Evolutionary conservation across 371 early-diverging fungal species (phyloP).

Genomic region (Saksenaea oblongispora): DNA sequence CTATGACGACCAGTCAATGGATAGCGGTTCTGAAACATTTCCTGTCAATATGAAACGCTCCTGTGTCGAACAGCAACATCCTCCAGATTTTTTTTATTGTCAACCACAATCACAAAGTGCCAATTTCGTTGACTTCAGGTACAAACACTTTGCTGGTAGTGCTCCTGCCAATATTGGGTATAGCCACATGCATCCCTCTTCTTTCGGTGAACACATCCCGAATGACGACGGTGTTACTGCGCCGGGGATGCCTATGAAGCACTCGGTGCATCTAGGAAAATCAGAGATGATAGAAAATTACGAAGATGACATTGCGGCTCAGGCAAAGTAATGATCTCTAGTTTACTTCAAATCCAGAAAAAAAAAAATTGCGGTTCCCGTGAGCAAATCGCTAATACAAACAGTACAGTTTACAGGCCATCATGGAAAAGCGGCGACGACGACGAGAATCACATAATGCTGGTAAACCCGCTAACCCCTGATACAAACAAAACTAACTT

Average conservation of each 20-base stretch:
- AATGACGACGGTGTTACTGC: not conserved
- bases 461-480: conserved; percentile 13
- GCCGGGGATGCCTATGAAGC: conserved; percentile 5
- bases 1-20: not conserved
- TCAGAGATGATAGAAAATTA: conserved; percentile 11
- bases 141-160: conserved; percentile 11
- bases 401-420: conserved; percentile 21
- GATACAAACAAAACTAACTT: not conserved
- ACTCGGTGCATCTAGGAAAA: not conserved
- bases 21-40: conserved; percentile 7
- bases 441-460: conserved; percentile 32
- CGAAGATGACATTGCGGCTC: conserved; percentile 31
- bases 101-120: not conserved
- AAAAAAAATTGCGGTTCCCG: not conserved
- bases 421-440: conserved; percentile 29
- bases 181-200: conserved; percentile 22
- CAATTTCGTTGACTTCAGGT: not conserved
- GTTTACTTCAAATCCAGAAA: not conserved
- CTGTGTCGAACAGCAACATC: conserved; percentile 3
- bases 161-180: conserved; percentile 27
- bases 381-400: conserved; percentile 1
- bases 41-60: conserved; percentile 7
- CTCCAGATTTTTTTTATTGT: conserved; percentile 4
- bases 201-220: conserved; percentile 11
- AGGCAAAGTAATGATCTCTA: conserved; percentile 23